Evolutionary conservation across 345 rosid genomes (phyloP), one percentile per base, ranked within the genome.

Genomic region (Gossypioides kirkii): DNA sequence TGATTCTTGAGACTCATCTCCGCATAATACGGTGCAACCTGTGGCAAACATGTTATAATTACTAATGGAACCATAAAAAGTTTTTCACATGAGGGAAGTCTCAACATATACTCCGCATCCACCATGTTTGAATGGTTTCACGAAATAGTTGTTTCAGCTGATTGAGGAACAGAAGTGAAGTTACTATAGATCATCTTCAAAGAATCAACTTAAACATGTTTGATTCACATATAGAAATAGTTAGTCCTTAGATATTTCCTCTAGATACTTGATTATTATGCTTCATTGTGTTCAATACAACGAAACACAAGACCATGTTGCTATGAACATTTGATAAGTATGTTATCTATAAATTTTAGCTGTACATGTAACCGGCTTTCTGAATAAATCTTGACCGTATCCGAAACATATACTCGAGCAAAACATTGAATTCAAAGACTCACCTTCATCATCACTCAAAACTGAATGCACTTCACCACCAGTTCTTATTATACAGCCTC

Each of bases 401-500:
- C 9, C 0, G 3, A 50, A 43, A 43, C 32, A 46, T 25, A 41
- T 10, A 16, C 17, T 26, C 25, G 17, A 54, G 65, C 10, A 23
- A 32, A 52, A 52, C 53, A 64, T 56, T 41, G 8, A 22, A 63
- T 63, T 58, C 18, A 53, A 55, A 4, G 14, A 63, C 84, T 79
- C 42, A 89, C 94, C 89, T 20, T 80, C 69, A 3, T 66, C 84
- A 8, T 82, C 36, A 45, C 90, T 77, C 9, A 75, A 79, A 79
- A 91, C 83, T 52, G 88, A 87, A 17, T 59, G 80, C 22, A 94
- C 87, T 13, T 87, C 82, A 63, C 87, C 84, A 45, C 81, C 72
- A 18, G 84, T 91, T 83, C 82, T 86, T 73, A 94, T 89, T 70
- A 78, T 76, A 77, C 94, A 91, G 36, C 92, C 94, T 80, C 82